Evolutionary conservation across 2,329 filamentous ascomycete species (phyloP), one percentile per base, ranked within the genome.

Genomic region (Macrophomina tecta): DNA sequence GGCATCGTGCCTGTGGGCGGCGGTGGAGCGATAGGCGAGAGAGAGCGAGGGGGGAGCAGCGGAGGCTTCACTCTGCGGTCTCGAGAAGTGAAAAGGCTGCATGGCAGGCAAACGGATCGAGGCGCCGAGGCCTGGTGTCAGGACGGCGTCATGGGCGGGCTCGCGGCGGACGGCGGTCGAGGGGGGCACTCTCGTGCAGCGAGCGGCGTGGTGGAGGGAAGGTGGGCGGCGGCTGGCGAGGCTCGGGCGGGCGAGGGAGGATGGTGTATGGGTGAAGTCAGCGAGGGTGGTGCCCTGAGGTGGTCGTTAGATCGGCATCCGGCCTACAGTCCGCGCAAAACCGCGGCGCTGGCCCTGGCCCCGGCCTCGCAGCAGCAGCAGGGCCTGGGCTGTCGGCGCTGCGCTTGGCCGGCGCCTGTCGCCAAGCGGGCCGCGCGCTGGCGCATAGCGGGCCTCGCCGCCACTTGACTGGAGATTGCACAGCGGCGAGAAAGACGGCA

Each of bases 211-310:
- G 8, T n/a, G 32, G 58, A 9, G 40, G 5, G 48, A 4, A 34
- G 7, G 14, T 11, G 55, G 38, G 40, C 12, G 55, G 55, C 42
- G 42, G 42, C 16, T 14, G 7, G 42, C 9, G 11, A 45, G 40
- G 56, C 28, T 30, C 16, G 49, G 28, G 46, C 23, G 48, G 48
- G 34, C 45, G 60, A 49, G 48, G 45, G 23, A 18, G 48, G 49
- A 34, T 42, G 36, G 18, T 30, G 55, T 38, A 23, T 12, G 38
- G 42, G 42, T 62, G 58, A 62, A 49, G 58, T 49, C 58, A 62
- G 58, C 58, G 58, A 62, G 56, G 56, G 58, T 62, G 58, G 58
- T 62, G 58, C 58, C 58, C 58, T 62, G 58, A 62, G 58, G 58
- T 49, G 58, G 42, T 38, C 58, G 58, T 62, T 60, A 28, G 58